Evolutionary conservation across 352 stramenopile genomes (phyloP), one percentile per base, ranked within the genome.

Genomic region (Phytopythium delawarense): DNA sequence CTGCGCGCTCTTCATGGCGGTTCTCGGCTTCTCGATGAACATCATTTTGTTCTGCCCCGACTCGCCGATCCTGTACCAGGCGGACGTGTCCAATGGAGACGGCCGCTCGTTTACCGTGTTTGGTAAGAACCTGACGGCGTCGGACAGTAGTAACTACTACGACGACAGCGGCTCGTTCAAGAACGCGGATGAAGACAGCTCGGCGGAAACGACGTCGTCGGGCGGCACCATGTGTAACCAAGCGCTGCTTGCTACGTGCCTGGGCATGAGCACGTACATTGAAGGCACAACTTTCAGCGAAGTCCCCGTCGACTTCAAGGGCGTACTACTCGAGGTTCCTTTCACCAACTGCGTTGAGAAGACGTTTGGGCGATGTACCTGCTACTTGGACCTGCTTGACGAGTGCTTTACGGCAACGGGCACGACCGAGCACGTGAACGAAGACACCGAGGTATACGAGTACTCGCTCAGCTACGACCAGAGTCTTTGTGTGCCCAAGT

Each of bases 41-140:
- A 56, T 95, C 49, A 78, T 90, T 30, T 71, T 93, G 60, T 88
- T 83, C 57, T 95, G 86, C 56, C 86, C 86, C 9, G 84, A 93
- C 52, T 78, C 84, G 11, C 71, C 84, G 11, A 89, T 93, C 34
- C 70, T 95, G 65, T 93, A 95, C 53, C 78, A 80, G 13, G 59
- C 66, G 40, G 81, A 88, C 57, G 59, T 92, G 28, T 65, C 66
- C 55, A 74, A 76, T 23, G 69, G 61, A n/a, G 32, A 69, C 35
- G 69, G 75, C 7, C 79, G 71, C 20, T 61, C 65, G 16, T 89
- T 91, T n/a, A 75, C 72, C 11, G 71, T 89, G 4, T 84, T 94
- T 35, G 76, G 73, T 4, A 89, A 90, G 52, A 83, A 87, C 37
- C 73, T 79, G 42, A 74, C 80, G 4, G 74, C 74, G 20, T 82